Base-by-base conservation (phyloP, 805 yeast species). In the Saturnispora dispora region DNA sequence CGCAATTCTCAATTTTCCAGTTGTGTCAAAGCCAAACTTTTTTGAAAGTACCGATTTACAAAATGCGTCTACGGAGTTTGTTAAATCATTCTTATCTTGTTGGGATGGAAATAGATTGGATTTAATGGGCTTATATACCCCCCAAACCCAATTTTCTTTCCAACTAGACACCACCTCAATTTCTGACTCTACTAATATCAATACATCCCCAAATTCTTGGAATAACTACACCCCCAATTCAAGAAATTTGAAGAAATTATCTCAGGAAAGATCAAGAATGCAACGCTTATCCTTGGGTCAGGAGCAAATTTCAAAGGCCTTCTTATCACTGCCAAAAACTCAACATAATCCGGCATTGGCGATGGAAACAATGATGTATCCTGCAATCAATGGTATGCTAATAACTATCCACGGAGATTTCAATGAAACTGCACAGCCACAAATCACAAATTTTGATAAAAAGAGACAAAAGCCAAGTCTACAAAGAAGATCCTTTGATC, bases 51-150 rank as follows among this genome's bases (percentile, higher is more conserved):
- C 75, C 15, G 86, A 81, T 39, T 73, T 88, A 32, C 88, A 85
- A 55, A 71, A 73, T 25, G 69, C 85, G 30, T 82, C 93, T 6
- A 82, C 89, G n/a, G 81, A 76, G 60, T 93, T 93, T 64, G 71
- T 90, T 6, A 67, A 88, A 28, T 84, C 86, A 57, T 93, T 78
- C 66, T 71, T 86, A 53, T 80, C 81, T 50, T 69, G 84, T 46
- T 93, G 96, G 95, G 99, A 93, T 69, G 60, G 76, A 5, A 81
- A 86, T 61, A 72, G 99, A 53, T 60, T 73, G 9, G 90, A 83
- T 52, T 71, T 93, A 46, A 63, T 84, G 65, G 75, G 77, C 42
- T 71, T 93, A 30, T 93, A 93, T 64, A 88, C 93, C 48, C 77
- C 78, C 46, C 85, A 83, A 60, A 88, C 97, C 0, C 87, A 85